Evolutionary conservation across 1,284 basidiomycete species (phyloP).

Genomic region (Heterobasidion irregulare): DNA sequence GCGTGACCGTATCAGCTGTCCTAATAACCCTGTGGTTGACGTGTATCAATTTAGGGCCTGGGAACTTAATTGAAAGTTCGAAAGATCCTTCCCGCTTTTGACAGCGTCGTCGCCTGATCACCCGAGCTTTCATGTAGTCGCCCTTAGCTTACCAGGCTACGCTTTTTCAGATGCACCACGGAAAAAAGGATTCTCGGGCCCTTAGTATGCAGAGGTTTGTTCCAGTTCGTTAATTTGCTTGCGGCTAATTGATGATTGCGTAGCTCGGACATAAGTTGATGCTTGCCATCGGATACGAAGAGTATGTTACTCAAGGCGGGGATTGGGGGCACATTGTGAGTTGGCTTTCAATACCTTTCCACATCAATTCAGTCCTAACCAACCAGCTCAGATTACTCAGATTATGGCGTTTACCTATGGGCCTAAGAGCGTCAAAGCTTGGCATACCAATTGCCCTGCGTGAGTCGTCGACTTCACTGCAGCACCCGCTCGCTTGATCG

Average conservation of each 20-base stretch:
- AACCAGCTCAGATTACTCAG: constrained; percentile 20
- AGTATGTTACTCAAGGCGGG: constrained; percentile 42
- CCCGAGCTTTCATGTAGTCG: constrained; percentile 37
- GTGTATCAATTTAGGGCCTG: constrained; percentile 25
- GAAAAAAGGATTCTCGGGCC: constrained; percentile 26
- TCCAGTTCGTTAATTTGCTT: background rate
- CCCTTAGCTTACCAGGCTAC: constrained; percentile 33
- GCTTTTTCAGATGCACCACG: constrained; percentile 25
- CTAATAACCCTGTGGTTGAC: background rate
- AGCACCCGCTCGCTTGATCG: background rate
- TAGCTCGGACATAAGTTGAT: constrained; percentile 31
- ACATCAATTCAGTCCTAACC: background rate
- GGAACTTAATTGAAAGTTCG: constrained; percentile 35
- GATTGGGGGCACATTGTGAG: constrained; percentile 35
- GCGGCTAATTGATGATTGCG: background rate
- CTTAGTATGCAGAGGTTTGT: constrained; percentile 20
- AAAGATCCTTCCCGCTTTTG: constrained; percentile 21
- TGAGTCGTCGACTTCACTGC: constrained; percentile 8
- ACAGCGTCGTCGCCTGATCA: constrained; percentile 15
- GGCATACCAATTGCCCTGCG: constrained; percentile 27
- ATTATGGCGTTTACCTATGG: constrained; percentile 21
- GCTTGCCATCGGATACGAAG: constrained; percentile 34
- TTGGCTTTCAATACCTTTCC: background rate
- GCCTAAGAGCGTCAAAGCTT: constrained; percentile 23
- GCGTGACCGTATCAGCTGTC: constrained; percentile 10